Base-by-base conservation (phyloP, 352 stramenopile genomes). In the Blastocystis sp. region DNA sequence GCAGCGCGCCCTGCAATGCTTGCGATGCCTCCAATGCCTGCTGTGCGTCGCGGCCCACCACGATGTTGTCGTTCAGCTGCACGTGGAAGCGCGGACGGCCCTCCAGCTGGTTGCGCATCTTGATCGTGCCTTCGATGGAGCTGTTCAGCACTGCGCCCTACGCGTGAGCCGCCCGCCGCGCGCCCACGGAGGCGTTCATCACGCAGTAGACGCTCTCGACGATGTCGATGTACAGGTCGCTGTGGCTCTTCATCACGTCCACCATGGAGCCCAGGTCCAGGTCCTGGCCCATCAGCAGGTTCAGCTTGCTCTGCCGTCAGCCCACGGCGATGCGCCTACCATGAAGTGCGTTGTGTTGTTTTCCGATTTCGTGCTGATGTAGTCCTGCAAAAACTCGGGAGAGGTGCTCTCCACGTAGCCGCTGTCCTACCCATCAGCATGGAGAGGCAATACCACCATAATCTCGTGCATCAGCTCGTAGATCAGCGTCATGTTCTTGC, bases 381-480 rank as follows among this genome's bases (percentile, higher is more conserved):
- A 79, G 69, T 79, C 40, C 43, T 79, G 69, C 14, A 79, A 45
- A 28, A 79, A 79, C 23, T 79, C 69, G 1, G 69, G 14, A n/a
- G 69, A 79, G 2, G 69, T 79, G 38, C 69, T 79, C 69, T 79
- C 69, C 21, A 79, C 69, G 23, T 79, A 79, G 1, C 69, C 69
- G 21, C 28, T 60, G 43, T 79, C 69, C 69, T 79, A 79, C 14
- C 65, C 65, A 59, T 76, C 43, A 61, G 23, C 23, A 41, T 11
- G 45, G 62, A 9, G 19, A 14, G 17, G 34, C 69, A 62, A 45
- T 10, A 7, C 21, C 34, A 86, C 76, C 60, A 86, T 86, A 38
- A 86, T 86, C 43, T 86, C 76, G 48, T 86, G 23, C 41, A 86
- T 76, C 53, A 86, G 28, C 41, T 86, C 76, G 40, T 86, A 86